phyloP scores from a whole-genome alignment of 108 stramenopile species.

The Cyclotella kingstonii region DNA sequence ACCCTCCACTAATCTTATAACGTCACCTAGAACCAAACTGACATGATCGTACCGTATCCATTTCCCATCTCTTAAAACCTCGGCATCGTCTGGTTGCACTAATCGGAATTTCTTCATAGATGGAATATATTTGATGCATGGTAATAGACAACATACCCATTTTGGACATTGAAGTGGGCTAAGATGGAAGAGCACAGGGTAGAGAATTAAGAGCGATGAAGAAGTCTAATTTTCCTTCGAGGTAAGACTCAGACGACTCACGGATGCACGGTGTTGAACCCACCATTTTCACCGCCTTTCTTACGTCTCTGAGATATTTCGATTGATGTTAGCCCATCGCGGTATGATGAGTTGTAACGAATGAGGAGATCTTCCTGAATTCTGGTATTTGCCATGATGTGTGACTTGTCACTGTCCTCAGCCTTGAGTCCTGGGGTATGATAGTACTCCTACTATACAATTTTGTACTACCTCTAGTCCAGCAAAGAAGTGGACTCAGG shows the following conservation, averaged over 20 bases:
- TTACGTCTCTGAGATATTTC: slow-evolving; percentile 4
- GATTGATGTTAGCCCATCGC: not conserved
- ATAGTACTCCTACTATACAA: too few species aligned
- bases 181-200: not conserved
- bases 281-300: not conserved
- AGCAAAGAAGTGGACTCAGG: not conserved
- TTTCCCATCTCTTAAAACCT: slow-evolving; percentile 64
- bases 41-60: slow-evolving; percentile 86
- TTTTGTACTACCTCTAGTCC: too few species aligned
- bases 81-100: slow-evolving; percentile 82
- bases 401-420: too few species aligned
- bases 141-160: slow-evolving; percentile 79
- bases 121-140: slow-evolving; percentile 79
- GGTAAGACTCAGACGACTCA: not conserved
- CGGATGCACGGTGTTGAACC: slow-evolving; percentile 6
- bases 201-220: not conserved
- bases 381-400: slow-evolving; percentile 6
- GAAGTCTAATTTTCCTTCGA: not conserved
- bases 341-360: slow-evolving; percentile 11
- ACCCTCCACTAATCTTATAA: slow-evolving; percentile 77
- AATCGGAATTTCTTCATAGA: slow-evolving; percentile 73
- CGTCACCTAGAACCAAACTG: slow-evolving; percentile 70
- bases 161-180: slow-evolving; percentile 75
- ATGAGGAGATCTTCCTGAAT: not conserved
- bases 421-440: not conserved